Percentiles rank a stretch among this genome's conserved stretches.
phyloP scores from a whole-genome alignment of 1,284 basidiomycete species.

The Leccinum solheimii region DNA sequence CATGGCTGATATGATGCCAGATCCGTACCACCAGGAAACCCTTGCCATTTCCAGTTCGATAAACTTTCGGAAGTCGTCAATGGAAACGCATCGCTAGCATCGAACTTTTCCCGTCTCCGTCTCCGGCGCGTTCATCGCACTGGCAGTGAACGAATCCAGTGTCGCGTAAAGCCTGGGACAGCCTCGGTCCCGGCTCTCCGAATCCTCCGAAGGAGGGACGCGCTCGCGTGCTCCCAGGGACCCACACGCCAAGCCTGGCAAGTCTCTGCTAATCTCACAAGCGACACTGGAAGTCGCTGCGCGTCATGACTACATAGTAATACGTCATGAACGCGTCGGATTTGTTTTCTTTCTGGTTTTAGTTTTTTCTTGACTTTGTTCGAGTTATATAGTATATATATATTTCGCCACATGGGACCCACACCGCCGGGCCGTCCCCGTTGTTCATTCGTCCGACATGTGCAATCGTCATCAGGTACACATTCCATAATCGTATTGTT shows the following conservation, averaged over 20 bases:
- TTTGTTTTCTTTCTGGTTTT: not conserved
- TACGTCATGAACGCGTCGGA: conserved; percentile 4
- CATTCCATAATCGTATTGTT: conserved; percentile 6
- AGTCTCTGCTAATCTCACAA: conserved; percentile 5
- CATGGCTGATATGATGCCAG: not conserved
- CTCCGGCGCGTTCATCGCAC: not conserved
- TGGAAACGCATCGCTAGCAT: not conserved
- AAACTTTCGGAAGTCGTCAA: conserved; percentile 3
- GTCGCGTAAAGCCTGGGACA: not conserved
- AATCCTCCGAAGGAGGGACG: not conserved
- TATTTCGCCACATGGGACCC: not conserved
- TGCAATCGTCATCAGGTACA: conserved; percentile 5
- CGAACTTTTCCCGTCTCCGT: not conserved
- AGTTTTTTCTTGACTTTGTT: not conserved
- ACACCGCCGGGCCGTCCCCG: not conserved
- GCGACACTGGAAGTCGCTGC: not conserved
- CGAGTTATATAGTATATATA: not conserved
- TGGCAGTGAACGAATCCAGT: not conserved
- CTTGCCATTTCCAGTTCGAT: conserved; percentile 10
- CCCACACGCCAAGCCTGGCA: not conserved
- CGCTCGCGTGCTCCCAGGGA: not conserved
- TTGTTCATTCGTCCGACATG: not conserved
- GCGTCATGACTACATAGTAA: not conserved
- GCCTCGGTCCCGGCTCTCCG: conserved; percentile 1
- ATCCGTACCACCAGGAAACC: not conserved